Base-by-base conservation (phyloP, 352 stramenopile species). In the Phytophthora chlamydospora region DNA sequence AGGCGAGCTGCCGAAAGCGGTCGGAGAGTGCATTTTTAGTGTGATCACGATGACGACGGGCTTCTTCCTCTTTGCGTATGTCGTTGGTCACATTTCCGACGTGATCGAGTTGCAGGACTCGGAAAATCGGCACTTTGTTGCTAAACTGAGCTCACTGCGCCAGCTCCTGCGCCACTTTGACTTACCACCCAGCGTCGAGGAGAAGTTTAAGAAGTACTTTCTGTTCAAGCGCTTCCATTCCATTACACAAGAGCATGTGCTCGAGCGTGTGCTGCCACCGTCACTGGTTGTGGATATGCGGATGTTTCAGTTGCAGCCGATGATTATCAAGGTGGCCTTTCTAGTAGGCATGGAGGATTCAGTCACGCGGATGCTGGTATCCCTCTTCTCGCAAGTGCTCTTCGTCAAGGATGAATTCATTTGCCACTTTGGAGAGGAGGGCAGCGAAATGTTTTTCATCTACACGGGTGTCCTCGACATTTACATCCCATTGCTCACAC, bases 161-260 rank as follows among this genome's bases (percentile, higher is more conserved):
- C 78, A 82, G 24, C 58, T 88, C 19, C 42, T 88, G 4, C 50
- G 51, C 6, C 80, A 89, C 29, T 89, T 88, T 44, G 68, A 71
- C 39, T 64, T 89, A 14, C 73, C 78, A 1, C 21, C 46, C 16
- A 58, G 63, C 2, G 61, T 87, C 9, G 65, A 85, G 36, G 71
- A 78, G 11, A 85, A 85, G 27, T 83, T 89, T 39, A 82, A 88
- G 38, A 78, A 79, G 11, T 87, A 77, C 34, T 85, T 85, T 31
- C 83, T 89, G 51, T 89, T 88, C 64, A 82, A 85, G 34, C 73
- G 76, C 2, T 89, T 87, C 31, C 80, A 89, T 45, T 85, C 78
- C 1, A 89, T 89, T 41, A 87, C 80, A 1, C 74, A 89, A 47
- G 78, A 89, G 40, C 74, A 88, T 38, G 66, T 84, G 2, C 66